These are phyloP conservation scores for Coemansia brasiliensis DNA, from an alignment of 192 early-diverging fungal genomes.

Conservation along the genomic window DNA sequence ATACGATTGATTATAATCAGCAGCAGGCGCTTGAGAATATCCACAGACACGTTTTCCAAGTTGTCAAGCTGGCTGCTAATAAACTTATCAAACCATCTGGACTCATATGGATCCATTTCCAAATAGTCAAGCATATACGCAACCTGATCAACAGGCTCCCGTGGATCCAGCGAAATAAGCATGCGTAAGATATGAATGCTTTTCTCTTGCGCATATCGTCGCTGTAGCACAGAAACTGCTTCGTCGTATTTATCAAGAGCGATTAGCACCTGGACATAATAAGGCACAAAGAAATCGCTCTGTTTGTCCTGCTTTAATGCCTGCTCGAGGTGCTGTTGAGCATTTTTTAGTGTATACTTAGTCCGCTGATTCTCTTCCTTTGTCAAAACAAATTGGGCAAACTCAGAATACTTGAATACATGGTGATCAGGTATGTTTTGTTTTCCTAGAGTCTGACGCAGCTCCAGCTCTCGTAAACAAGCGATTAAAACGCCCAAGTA, in stretches of 20 bases:
- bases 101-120: slow-evolving; percentile 37
- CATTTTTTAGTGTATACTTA: slow-evolving; percentile 25
- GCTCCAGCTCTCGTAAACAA: slow-evolving; percentile 36
- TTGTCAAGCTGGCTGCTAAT: slow-evolving; percentile 7
- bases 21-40: slow-evolving; percentile 2
- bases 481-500: slow-evolving; percentile 36
- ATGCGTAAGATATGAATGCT: slow-evolving; percentile 12
- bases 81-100: slow-evolving; percentile 6
- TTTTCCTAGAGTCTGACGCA: not conserved
- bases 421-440: slow-evolving; percentile 3
- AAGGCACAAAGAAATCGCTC: slow-evolving; percentile 24
- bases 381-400: slow-evolving; percentile 15
- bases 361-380: slow-evolving; percentile 4
- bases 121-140: slow-evolving; percentile 34
- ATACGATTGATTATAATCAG: slow-evolving; percentile 26
- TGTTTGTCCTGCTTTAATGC: slow-evolving; percentile 22
- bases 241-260: slow-evolving; percentile 7
- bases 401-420: slow-evolving; percentile 26
- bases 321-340: slow-evolving; percentile 18
- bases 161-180: slow-evolving; percentile 27
- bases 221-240: slow-evolving; percentile 3
- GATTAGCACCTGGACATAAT: slow-evolving; percentile 35
- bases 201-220: not conserved
- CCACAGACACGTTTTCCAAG: not conserved
- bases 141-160: slow-evolving; percentile 5